These are phyloP conservation scores for Nannizzia gypsea DNA, from an alignment of 2,329 filamentous ascomycete species.

Conservation along the genomic window DNA sequence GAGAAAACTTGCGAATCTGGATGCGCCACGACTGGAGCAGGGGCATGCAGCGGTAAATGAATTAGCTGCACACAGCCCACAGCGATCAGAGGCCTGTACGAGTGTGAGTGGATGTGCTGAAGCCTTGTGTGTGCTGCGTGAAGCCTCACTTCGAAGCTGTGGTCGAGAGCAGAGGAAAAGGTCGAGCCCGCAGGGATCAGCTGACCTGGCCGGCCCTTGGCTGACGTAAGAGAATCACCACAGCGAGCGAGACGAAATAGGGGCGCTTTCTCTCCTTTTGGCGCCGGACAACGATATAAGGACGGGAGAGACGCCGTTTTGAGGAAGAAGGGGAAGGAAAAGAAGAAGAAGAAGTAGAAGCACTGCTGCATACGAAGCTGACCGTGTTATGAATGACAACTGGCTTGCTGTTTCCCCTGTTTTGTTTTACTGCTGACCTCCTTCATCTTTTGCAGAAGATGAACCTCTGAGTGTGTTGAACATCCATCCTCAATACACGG, in stretches of 20 bases:
- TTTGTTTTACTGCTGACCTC: background rate
- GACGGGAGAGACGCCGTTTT: background rate
- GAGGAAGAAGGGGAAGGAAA: no score
- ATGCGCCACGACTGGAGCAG: background rate
- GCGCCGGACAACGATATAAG: background rate
- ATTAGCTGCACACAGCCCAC: background rate
- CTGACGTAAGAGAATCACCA: background rate
- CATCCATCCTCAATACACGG: background rate
- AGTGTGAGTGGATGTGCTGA: constrained; percentile 1
- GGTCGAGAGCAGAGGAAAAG: background rate
- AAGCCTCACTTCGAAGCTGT: constrained; percentile 5
- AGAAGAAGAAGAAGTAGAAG: no score
- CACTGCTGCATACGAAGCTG: background rate
- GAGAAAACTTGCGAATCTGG: constrained; percentile 1
- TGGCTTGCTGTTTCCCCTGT: background rate
- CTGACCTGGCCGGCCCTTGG: background rate
- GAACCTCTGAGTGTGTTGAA: constrained; percentile 5
- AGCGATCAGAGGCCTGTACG: constrained; percentile 1
- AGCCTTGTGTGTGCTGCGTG: background rate
- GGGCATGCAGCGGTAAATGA: background rate
- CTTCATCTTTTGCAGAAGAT: constrained; percentile 1
- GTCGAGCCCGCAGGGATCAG: background rate
- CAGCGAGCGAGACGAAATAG: no score
- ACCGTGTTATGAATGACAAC: background rate
- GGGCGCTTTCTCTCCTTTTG: background rate